These are phyloP conservation scores for Quercus parvula DNA, from an alignment of 306 rosid genomes.

Conservation along the genomic window DNA sequence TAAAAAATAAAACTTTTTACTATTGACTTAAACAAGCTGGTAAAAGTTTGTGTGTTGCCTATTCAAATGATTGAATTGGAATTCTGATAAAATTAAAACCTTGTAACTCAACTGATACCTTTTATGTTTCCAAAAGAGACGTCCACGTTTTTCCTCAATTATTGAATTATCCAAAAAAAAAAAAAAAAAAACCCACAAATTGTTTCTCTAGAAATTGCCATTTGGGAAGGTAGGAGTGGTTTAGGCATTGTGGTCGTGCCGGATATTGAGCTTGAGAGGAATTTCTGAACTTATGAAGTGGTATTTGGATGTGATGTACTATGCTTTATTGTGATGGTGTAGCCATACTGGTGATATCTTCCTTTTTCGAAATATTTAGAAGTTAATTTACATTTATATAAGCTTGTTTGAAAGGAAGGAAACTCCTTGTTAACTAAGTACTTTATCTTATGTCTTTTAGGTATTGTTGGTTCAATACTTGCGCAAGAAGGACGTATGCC, in stretches of 20 bases:
- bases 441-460: conserved; percentile 37
- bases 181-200: no score
- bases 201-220: not conserved
- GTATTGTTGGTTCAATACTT: conserved; percentile 77
- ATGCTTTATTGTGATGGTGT: not conserved
- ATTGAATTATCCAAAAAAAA: no score
- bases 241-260: not conserved
- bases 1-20: not conserved
- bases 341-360: not conserved
- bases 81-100: no score
- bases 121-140: no score
- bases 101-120: no score
- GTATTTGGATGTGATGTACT: not conserved
- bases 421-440: conserved; percentile 4
- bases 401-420: not conserved
- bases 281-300: not conserved
- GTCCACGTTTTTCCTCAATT: no score
- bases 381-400: not conserved
- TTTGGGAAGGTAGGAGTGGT: not conserved
- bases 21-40: not conserved
- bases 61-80: not conserved
- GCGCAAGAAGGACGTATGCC: conserved; percentile 75
- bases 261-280: not conserved
- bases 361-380: not conserved
- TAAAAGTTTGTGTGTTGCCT: not conserved